Evolutionary conservation across 2,329 filamentous ascomycete genomes (phyloP).

Genomic region (Huntiella omanensis): DNA sequence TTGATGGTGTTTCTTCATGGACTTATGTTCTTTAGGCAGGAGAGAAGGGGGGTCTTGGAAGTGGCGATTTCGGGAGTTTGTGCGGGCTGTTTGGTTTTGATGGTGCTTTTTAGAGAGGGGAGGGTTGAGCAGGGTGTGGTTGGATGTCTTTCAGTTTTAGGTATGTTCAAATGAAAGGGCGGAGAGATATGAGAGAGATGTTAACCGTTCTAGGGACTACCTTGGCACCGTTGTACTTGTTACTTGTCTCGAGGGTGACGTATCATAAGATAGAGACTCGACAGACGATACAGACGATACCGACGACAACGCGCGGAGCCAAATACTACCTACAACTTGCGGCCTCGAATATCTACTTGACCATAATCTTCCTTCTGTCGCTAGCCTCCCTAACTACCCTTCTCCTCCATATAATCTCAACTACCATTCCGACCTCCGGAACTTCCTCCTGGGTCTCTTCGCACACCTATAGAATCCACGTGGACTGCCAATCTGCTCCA

Average conservation of each 20-base stretch:
- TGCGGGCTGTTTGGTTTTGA: slow-evolving; percentile 54
- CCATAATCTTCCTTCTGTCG: slow-evolving; percentile 36
- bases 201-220: too few relatives aligned
- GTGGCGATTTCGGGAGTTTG: slow-evolving; percentile 37
- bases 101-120: slow-evolving; percentile 54
- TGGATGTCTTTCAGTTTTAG: slow-evolving; percentile 68
- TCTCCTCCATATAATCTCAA: slow-evolving; percentile 61
- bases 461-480: slow-evolving; percentile 69
- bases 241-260: slow-evolving; percentile 44
- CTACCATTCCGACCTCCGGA: slow-evolving; percentile 54
- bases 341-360: slow-evolving; percentile 51
- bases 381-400: slow-evolving; percentile 62
- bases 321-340: slow-evolving; percentile 72
- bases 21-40: slow-evolving; percentile 77
- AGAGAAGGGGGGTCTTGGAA: slow-evolving; percentile 54
- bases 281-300: slow-evolving; percentile 90
- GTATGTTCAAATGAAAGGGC: slow-evolving; percentile 16
- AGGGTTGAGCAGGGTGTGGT: slow-evolving; percentile 79
- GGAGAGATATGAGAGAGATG: too few relatives aligned
- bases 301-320: slow-evolving; percentile 68
- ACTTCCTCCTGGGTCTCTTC: slow-evolving; percentile 63
- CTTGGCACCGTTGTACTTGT: neutral
- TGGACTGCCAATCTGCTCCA: slow-evolving; percentile 42
- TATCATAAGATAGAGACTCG: slow-evolving; percentile 79
- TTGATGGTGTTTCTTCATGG: slow-evolving; percentile 56